Conservation (phyloP, 345 rosid genomes). For the Turritis glabra region DNA sequence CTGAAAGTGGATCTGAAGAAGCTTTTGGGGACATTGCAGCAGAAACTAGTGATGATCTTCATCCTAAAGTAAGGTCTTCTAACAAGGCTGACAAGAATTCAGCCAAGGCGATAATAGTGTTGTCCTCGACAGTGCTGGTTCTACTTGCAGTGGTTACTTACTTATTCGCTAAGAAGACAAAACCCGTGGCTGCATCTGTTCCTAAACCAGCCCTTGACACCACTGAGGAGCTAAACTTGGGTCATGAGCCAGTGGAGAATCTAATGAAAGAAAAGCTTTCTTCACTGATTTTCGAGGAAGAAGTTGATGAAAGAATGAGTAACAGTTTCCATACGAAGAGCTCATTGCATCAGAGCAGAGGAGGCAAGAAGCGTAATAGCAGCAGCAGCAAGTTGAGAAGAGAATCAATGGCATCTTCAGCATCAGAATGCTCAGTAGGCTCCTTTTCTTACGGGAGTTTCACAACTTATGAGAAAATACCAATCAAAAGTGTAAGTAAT, state of each 20-base stretch:
- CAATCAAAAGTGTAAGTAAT: slow-evolving; percentile 60
- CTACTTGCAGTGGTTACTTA: slow-evolving; percentile 44
- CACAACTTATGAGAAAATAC: slow-evolving; percentile 71
- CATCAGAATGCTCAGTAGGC: slow-evolving; percentile 56
- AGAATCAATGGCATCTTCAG: slow-evolving; percentile 71
- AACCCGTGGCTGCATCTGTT: neutral
- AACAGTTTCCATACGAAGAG: slow-evolving; percentile 51
- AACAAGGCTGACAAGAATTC: neutral
- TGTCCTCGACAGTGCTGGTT: slow-evolving; percentile 40
- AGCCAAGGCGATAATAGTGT: neutral
- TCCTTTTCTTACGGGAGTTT: slow-evolving; percentile 77
- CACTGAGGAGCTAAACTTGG: neutral
- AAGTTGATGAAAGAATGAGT: slow-evolving; percentile 42
- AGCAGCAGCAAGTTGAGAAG: slow-evolving; percentile 44
- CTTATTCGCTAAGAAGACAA: slow-evolving; percentile 37
- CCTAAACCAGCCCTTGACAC: neutral
- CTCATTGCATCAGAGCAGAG: slow-evolving; percentile 42
- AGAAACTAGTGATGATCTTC: slow-evolving; percentile 19
- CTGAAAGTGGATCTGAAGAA: slow-evolving; percentile 13
- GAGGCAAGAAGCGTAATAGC: neutral
- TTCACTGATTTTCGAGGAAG: slow-evolving; percentile 40
- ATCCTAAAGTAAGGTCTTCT: slow-evolving; percentile 11
- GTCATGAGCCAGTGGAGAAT: slow-evolving; percentile 1
- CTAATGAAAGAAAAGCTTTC: slow-evolving; percentile 31
- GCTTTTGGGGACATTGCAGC: neutral